Evolutionary conservation across 305 asterid species (phyloP), one percentile per base, ranked within the genome.

Genomic region (Euphrasia arctica): DNA sequence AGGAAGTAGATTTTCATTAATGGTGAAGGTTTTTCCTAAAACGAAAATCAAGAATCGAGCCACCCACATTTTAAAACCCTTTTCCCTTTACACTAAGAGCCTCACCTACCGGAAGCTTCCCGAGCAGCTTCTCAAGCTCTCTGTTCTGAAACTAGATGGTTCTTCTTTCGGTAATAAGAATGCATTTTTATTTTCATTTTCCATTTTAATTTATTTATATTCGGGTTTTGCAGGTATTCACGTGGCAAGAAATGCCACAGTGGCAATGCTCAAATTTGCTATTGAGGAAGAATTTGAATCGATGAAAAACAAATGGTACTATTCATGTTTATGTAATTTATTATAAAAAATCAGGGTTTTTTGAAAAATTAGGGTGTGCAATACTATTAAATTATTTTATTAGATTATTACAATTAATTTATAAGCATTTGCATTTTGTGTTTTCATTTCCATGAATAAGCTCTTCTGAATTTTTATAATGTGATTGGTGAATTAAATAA

Each of bases 91-190:
- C 66, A 72, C 54, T 4, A 68, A 66, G 70, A 72, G 63, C 39
- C 61, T 54, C 10, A 47, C 69, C 18, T 86, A 86, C 70, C 70
- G 75, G 11, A 82, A 62, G 85, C 87, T 84, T 58, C 89, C 95
- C 4, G 54, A 66, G 32, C 81, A 73, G 71, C 76, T 67, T 27
- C 80, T 84, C 74, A 77, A 62, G 9, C 81, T 86, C 66, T 70
- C 82, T 48, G 83, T 86, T 58, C 85, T 77, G 70, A 84, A 84
- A 79, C 70, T 86, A 74, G 95, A 86, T 43, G 89, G 91, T 66
- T 73, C 84, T 49, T 82, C 79, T 60, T 84, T 86, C 25, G 63
- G 95, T 86, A 78, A 79, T 75, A 79, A 27, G 13, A 63, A 25
- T 0, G 43, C 32, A 11, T 69, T 60, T 9, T 43, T 14, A 65